Conservation (phyloP, 225 moss, liverwort and hornwort species). For the Bryoerythrophyllum caledonicum region DNA sequence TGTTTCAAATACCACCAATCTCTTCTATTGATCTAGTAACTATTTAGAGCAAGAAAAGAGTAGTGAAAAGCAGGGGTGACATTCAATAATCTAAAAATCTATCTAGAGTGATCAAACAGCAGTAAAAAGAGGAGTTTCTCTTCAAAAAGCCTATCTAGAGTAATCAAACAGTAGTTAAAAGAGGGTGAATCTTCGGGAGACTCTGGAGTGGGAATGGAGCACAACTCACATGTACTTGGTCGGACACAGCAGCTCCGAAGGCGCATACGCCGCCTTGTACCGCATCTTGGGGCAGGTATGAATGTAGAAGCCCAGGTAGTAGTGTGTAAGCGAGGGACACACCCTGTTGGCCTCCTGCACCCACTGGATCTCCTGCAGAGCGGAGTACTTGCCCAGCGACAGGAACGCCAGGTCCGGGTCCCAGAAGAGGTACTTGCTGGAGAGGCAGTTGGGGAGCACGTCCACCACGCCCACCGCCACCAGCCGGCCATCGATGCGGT, state of each 20-base stretch:
- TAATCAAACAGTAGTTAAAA: no score
- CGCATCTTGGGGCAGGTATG: constrained; percentile 99
- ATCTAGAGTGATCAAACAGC: no score
- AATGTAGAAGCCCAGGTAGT: constrained; percentile 96
- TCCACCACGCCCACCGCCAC: constrained; percentile 98
- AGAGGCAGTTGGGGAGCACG: constrained; percentile 85
- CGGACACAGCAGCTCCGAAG: constrained; percentile 96
- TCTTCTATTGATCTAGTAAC: no score
- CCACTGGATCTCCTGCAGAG: constrained; percentile 89
- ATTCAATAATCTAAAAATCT: no score
- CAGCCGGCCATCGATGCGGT: constrained; percentile 75
- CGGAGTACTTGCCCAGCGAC: constrained; percentile 89
- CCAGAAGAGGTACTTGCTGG: constrained; percentile 99
- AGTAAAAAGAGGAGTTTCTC: no score
- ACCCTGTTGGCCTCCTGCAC: constrained; percentile 67
- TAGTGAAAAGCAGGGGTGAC: no score
- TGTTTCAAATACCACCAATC: no score
- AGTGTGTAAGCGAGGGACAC: constrained; percentile 71
- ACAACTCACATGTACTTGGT: constrained; percentile 61
- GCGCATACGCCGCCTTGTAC: constrained; percentile 91
- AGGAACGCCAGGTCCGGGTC: constrained; percentile 94
- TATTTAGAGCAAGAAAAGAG: no score
- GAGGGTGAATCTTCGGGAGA: no score
- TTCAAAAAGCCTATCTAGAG: no score
- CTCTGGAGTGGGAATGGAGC: no score